These are phyloP conservation scores for Mortierella sp. DNA, from an alignment of 371 early-diverging fungal genomes.

Conservation along the genomic window DNA sequence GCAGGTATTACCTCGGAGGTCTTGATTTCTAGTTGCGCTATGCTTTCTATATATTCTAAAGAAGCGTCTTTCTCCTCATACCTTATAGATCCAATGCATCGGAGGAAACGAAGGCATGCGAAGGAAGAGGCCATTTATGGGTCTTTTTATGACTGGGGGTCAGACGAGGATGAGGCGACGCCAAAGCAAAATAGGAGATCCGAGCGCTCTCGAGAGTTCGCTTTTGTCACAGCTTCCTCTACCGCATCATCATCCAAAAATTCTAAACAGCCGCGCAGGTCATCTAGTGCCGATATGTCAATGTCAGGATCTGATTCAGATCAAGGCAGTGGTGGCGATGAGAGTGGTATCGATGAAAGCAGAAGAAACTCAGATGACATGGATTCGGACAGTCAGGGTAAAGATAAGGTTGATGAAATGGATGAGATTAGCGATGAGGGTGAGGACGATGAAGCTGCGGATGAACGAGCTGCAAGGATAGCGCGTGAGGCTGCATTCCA, in stretches of 20 bases:
- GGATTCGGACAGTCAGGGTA: neutral
- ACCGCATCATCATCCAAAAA: neutral
- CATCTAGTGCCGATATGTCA: conserved; percentile 3
- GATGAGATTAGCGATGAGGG: conserved; percentile 9
- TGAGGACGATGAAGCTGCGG: conserved; percentile 28
- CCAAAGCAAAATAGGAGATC: conserved; percentile 1
- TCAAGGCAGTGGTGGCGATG: conserved; percentile 1
- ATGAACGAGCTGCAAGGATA: conserved; percentile 8
- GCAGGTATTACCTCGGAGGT: too few species aligned
- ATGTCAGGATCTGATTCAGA: conserved; percentile 5
- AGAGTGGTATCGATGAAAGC: conserved; percentile 2
- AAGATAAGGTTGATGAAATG: conserved; percentile 18
- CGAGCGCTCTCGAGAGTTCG: conserved; percentile 4
- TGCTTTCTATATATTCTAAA: too few species aligned
- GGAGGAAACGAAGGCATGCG: conserved; percentile 30
- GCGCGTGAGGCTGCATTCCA: conserved; percentile 38
- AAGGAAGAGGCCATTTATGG: conserved; percentile 45
- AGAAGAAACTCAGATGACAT: conserved; percentile 1
- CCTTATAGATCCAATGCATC: conserved; percentile 25
- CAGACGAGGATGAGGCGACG: conserved; percentile 26
- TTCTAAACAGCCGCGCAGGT: neutral
- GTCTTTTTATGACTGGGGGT: conserved; percentile 20
- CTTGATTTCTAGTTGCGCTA: too few species aligned
- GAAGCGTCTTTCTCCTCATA: neutral
- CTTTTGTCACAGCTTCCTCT: conserved; percentile 31